Base-by-base conservation (phyloP, 345 rosid genomes). In the Camelina neglecta region DNA sequence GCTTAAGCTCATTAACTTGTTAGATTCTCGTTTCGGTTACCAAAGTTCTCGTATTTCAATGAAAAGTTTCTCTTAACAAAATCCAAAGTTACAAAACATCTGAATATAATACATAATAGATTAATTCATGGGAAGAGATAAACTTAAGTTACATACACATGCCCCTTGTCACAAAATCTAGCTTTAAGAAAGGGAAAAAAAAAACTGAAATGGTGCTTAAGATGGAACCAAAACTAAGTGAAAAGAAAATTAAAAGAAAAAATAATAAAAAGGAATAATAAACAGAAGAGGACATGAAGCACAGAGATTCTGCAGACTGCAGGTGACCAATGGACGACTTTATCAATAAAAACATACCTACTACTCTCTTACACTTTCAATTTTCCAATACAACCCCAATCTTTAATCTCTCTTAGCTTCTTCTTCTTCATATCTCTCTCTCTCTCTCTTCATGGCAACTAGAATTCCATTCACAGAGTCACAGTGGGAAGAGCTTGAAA, bases 401-500 rank as follows among this genome's bases (percentile, higher is more conserved):
- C 41, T 60, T 6, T 56, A 42, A 36, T 63, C 24, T 64, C 71
- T 63, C 60, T 71, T 26, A 6, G 8, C 75, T 51, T 63, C 65
- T 55, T 45, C 62, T 8, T 59, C 45, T 13, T 44, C 71, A 3
- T 39, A 26, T 39, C 6, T 63, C 12, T 69, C 10, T 69, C 35
- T 38, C 5, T 23, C 24, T 69, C 1, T 71, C 53, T 26, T 13
- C 63, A 72, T 78, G 81, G 57, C 81, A 5, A 76, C 86, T 73
- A 88, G 83, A 61, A 83, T 84, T 56, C 96, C 91, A 41, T 90
- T 92, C 88, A 92, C 96, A 42, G 81, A 91, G 15, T 79, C 87
- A 78, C 97, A 92, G 42, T 90, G 91, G 92, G 94, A 92, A 83
- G 97, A 92, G 82, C 96, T 92, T 71, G 96, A 92, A 60, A 93